These are phyloP conservation scores for Tricholomella constricta DNA, from an alignment of 768 basidiomycete species.

Conservation along the genomic window DNA sequence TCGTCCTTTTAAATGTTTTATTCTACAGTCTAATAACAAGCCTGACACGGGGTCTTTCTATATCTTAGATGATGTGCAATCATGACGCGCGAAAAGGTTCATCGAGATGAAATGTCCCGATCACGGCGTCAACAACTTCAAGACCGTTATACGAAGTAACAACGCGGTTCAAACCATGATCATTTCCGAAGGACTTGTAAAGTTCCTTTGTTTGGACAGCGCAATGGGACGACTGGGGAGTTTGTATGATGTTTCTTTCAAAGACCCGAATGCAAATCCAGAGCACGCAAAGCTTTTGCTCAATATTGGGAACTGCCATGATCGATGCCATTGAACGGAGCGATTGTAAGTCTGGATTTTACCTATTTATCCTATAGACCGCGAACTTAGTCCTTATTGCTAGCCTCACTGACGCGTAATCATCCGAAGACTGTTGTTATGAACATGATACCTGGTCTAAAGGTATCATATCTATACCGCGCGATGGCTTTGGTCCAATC, in stretches of 20 bases:
- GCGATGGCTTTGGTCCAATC: not conserved
- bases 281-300: slow-evolving; percentile 5
- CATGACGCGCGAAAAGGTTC: slow-evolving; percentile 10
- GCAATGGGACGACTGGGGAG: not conserved
- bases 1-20: no score
- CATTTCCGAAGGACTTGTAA: slow-evolving; percentile 5
- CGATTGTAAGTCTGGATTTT: slow-evolving; percentile 1
- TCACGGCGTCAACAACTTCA: slow-evolving; percentile 2
- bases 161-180: slow-evolving; percentile 6
- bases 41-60: no score
- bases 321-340: slow-evolving; percentile 2
- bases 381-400: not conserved
- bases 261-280: not conserved
- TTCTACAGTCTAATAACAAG: no score
- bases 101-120: slow-evolving; percentile 1
- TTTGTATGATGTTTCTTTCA: not conserved
- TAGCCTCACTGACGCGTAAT: slow-evolving; percentile 1
- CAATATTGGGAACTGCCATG: slow-evolving; percentile 8
- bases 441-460: slow-evolving; percentile 2
- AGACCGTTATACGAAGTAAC: slow-evolving; percentile 2
- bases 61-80: slow-evolving; percentile 4
- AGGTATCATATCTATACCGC: not conserved
- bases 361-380: no score
- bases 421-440: slow-evolving; percentile 4
- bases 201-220: slow-evolving; percentile 7